Conservation (phyloP, 345 rosid genomes). For the Lepidium aucheri region DNA sequence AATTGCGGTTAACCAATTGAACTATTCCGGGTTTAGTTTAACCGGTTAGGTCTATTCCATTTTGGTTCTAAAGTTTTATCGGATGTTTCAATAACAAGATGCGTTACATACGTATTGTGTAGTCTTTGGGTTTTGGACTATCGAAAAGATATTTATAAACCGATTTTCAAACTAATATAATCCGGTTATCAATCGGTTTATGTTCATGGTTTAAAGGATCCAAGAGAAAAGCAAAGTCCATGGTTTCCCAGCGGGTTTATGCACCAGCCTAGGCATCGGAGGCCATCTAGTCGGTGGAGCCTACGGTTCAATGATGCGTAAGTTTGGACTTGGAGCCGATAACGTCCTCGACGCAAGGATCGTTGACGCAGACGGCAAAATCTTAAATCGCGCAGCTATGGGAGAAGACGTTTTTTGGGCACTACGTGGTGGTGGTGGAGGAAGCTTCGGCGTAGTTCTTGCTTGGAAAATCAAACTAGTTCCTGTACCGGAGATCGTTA, state of each 20-base stretch:
- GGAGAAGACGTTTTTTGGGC: conserved; percentile 81
- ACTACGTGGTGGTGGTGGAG: conserved; percentile 67
- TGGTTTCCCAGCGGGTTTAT: conserved; percentile 72
- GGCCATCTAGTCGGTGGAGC: conserved; percentile 69
- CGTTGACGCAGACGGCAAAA: conserved; percentile 42
- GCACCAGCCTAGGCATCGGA: conserved; percentile 56
- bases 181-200: neutral
- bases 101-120: neutral
- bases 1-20: neutral
- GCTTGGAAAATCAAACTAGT: conserved; percentile 61
- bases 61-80: neutral
- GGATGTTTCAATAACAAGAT: neutral
- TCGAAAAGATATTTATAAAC: neutral
- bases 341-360: conserved; percentile 69
- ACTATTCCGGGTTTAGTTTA: neutral
- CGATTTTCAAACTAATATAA: neutral
- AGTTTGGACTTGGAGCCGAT: conserved; percentile 69
- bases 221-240: conserved; percentile 48
- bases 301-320: conserved; percentile 69
- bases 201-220: conserved; percentile 27
- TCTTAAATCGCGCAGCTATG: conserved; percentile 52
- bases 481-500: conserved; percentile 51
- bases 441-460: conserved; percentile 55
- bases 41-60: neutral
- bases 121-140: neutral